Base-by-base conservation (phyloP, 495 filamentous ascomycete genomes). In the Aspergillus kassunensis region DNA sequence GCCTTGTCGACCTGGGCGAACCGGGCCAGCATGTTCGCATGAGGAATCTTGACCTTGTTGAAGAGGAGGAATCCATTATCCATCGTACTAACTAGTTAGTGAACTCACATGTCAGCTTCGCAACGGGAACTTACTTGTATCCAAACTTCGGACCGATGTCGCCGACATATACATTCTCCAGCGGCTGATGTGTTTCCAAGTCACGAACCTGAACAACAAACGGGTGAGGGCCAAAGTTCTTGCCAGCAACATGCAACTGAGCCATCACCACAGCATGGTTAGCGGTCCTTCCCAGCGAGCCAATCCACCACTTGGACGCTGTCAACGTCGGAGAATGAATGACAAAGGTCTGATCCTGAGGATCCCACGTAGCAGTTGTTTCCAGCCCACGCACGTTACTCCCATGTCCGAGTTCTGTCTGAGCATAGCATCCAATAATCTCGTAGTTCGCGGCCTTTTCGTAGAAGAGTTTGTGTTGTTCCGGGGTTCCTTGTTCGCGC, bases 271-370 rank as follows among this genome's bases (percentile, higher is more conserved):
- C 79, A 0, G 87, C 86, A 66, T 88, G 79, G 55, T 87, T 90
- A 16, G 87, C 86, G 9, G 82, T 80, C n/a, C 80, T 67, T 40
- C 87, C 87, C 6, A 89, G 71, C 20, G 82, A 84, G 0, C 87
- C 87, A 58, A 88, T 87, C 87, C 87, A 90, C 86, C 85, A 90
- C 62, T 90, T 90, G 31, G 80, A 81, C 13, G 84, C 76, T 9
- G 85, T 88, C 47, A 87, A 69, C 46, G 76, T 68, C 0, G 87
- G 87, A 0, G 83, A 85, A 57, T 86, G 79, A 42, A 90, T 77
- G 39, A 72, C 80, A 65, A 89, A 89, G 5, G 81, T 85, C 67
- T 86, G 82, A 58, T 85, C 79, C 12, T 80, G 67, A 3, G 76
- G 61, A 59, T 87, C 81, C 81, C 84, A 89, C 23, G 80, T 87